phyloP scores from a whole-genome alignment of 1,139 yeast genomes.

The Yamadazyma oceani region DNA sequence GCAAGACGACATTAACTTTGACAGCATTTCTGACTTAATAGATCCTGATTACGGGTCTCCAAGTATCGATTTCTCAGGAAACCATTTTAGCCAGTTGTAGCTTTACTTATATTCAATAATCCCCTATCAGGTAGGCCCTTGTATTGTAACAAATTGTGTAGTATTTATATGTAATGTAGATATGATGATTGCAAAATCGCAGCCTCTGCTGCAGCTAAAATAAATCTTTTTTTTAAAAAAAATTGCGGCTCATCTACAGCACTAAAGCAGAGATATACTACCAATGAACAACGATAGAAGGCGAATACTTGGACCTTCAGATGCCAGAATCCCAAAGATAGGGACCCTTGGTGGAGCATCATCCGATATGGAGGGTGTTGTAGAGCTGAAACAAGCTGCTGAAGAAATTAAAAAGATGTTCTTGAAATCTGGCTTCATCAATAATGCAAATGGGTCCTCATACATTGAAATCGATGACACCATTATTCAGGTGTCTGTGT shows the following conservation, averaged over 20 bases:
- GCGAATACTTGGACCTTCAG: conserved; percentile 66
- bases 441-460: conserved; percentile 82
- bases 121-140: no score
- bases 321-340: conserved; percentile 50
- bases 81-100: conserved; percentile 1
- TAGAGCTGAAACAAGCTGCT: conserved; percentile 10
- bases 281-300: conserved; percentile 58
- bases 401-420: conserved; percentile 38
- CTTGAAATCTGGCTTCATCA: conserved; percentile 60
- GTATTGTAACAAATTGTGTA: neutral
- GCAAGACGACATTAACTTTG: conserved; percentile 13
- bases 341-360: conserved; percentile 14
- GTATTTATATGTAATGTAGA: no score
- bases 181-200: no score
- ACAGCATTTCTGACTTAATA: conserved; percentile 11
- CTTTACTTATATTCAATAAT: no score
- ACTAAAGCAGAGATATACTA: no score
- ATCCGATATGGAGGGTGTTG: conserved; percentile 5
- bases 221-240: no score
- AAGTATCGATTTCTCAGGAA: neutral
- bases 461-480: conserved; percentile 68
- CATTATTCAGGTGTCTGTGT: conserved; percentile 68
- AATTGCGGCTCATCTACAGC: no score
- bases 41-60: conserved; percentile 9
- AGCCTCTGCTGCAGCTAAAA: no score